Evolutionary conservation across 129 eudicot genomes (phyloP).

Genomic region (Deinandra increscens): DNA sequence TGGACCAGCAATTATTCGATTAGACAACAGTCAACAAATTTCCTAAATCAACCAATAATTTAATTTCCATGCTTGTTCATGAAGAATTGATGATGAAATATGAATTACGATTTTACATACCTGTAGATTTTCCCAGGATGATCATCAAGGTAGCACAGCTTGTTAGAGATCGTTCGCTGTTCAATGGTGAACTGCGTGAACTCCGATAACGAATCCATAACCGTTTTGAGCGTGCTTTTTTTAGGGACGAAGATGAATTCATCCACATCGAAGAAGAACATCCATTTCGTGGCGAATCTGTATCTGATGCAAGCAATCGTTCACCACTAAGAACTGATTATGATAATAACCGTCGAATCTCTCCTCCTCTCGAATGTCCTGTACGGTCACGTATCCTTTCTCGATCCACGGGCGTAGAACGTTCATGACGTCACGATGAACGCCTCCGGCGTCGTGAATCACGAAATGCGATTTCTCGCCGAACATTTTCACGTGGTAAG

Average conservation of each 20-base stretch:
- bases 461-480: slow-evolving; percentile 72
- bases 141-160: slow-evolving; percentile 57
- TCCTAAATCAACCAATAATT: neutral
- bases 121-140: slow-evolving; percentile 48
- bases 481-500: slow-evolving; percentile 68
- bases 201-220: slow-evolving; percentile 47
- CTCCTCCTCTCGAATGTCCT: slow-evolving; percentile 62
- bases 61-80: neutral
- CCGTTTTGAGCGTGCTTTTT: slow-evolving; percentile 41
- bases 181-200: slow-evolving; percentile 69
- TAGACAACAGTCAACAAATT: slow-evolving; percentile 12
- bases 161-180: slow-evolving; percentile 72
- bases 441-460: slow-evolving; percentile 79
- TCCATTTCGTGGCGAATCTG: slow-evolving; percentile 64
- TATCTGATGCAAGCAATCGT: slow-evolving; percentile 82
- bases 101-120: slow-evolving; percentile 14
- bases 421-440: slow-evolving; percentile 64
- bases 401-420: slow-evolving; percentile 82
- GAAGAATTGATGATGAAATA: too few species aligned
- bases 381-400: slow-evolving; percentile 62
- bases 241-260: slow-evolving; percentile 63
- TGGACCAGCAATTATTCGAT: slow-evolving; percentile 18
- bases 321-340: slow-evolving; percentile 74
- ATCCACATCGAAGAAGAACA: slow-evolving; percentile 84
- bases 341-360: slow-evolving; percentile 83